Conservation (phyloP, 2,329 filamentous ascomycete species). For the Pyrenophora tritici-repentis region DNA sequence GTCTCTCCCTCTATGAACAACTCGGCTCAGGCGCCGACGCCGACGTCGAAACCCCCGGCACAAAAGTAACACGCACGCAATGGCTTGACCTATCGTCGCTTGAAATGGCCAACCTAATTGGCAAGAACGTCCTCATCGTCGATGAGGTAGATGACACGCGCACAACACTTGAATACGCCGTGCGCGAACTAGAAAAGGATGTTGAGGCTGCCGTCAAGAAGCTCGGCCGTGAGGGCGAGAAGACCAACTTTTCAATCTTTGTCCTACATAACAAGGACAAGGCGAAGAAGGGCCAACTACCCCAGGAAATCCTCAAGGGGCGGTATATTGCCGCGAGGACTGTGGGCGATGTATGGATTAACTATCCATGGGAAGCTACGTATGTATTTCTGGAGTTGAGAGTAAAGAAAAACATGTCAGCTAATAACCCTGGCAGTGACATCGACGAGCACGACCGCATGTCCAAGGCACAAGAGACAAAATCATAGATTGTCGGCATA, state of each 20-base stretch:
- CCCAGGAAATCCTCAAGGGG: constrained; percentile 74
- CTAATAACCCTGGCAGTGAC: constrained; percentile 57
- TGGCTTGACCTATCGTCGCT: constrained; percentile 91
- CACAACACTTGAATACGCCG: constrained; percentile 91
- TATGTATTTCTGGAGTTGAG: constrained; percentile 45
- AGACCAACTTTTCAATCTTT: constrained; percentile 92
- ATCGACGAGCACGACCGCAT: constrained; percentile 88
- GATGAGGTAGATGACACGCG: constrained; percentile 96
- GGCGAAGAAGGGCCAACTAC: constrained; percentile 85
- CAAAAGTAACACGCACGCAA: constrained; percentile 95
- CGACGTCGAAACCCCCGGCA: constrained; percentile 78
- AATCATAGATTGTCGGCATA: too few species aligned
- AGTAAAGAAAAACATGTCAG: not conserved
- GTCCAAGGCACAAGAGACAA: constrained; percentile 55
- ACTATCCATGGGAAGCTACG: constrained; percentile 97
- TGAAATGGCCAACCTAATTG: constrained; percentile 85
- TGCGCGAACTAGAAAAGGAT: constrained; percentile 92
- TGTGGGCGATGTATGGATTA: constrained; percentile 95
- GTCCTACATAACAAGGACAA: constrained; percentile 99
- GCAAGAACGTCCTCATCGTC: constrained; percentile 89
- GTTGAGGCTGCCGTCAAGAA: constrained; percentile 79
- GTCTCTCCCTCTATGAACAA: constrained; percentile 92
- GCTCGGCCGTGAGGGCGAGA: constrained; percentile 69
- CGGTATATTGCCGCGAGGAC: constrained; percentile 87
- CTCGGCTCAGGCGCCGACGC: constrained; percentile 65